Base-by-base conservation (phyloP, 2,329 filamentous ascomycete species). In the Aspergillus phoenicis region DNA sequence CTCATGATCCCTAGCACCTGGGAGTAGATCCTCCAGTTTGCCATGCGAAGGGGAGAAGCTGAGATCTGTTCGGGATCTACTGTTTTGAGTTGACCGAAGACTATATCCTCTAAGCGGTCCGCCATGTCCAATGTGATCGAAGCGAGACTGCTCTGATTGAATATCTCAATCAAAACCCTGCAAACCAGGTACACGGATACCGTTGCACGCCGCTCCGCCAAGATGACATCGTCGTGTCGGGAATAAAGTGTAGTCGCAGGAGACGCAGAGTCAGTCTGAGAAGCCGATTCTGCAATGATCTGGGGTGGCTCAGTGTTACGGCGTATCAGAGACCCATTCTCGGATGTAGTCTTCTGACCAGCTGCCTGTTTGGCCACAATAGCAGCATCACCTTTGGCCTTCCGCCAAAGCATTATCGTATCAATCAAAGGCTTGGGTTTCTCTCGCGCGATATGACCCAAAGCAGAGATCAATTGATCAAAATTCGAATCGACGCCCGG, bases 371-470 rank as follows among this genome's bases (percentile, higher is more conserved):
- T 80, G 28, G 90, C 89, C 64, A 89, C 86, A 68, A 87, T 89
- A 28, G 93, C 93, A 22, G 90, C 88, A 76, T 98, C 94, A 66
- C 93, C 96, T 80, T 98, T 98, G 66, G 87, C 91, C 77, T 97
- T 98, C 59, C 95, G 88, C 95, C 95, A 99, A 33, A 96, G 85
- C 91, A 99, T 99, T 75, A 99, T 93, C 20, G 91, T 93, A 76
- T 99, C 95, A 70, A 99, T 97, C 55, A 99, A 80, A 5, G 93
- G 91, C 74, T 96, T 98, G 5, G 96, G 96, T 73, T 96, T 96
- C 67, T 93, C 90, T 61, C 92, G 91, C 57, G 94, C 92, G 71
- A 99, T 97, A 74, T 98, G 94, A 3, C 95, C 95, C 41, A 99
- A 83, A 15, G 96, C 95, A 28, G 89, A 88, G 65, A 99, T 96